A percentile compares a stretch with the other conserved stretches of the same genome.
Evolutionary conservation across 2,329 filamentous ascomycete genomes (phyloP).

Genomic region (Pyricularia grisea): DNA sequence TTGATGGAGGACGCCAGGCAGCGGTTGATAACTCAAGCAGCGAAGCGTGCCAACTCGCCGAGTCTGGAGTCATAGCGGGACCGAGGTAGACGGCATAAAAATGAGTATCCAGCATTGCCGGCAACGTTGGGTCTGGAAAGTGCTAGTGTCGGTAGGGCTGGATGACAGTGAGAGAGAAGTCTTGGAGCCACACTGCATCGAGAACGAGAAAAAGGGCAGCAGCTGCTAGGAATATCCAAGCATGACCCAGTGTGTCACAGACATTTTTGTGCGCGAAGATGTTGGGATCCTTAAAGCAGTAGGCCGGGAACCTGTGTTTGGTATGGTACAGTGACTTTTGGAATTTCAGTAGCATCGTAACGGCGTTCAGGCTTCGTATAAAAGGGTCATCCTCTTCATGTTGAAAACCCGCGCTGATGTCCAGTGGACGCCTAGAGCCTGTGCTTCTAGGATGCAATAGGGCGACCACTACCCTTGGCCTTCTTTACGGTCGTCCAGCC

Average conservation of each 20-base stretch:
- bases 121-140: neutral
- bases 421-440: neutral
- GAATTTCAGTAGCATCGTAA: neutral
- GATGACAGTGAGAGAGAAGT: neutral
- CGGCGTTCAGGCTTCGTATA: neutral
- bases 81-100: neutral
- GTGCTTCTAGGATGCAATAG: slow-evolving; percentile 4
- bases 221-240: neutral
- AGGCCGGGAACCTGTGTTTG: neutral
- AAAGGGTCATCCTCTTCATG: neutral
- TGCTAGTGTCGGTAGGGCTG: neutral
- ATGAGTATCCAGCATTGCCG: neutral
- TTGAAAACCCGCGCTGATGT: neutral
- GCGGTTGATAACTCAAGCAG: neutral
- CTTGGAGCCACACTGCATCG: neutral
- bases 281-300: neutral
- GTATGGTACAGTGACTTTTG: slow-evolving; percentile 1
- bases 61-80: neutral
- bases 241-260: neutral
- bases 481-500: slow-evolving; percentile 52
- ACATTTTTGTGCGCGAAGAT: neutral
- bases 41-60: neutral
- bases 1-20: neutral
- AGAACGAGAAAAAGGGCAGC: neutral
- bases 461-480: neutral